These are phyloP conservation scores for Aegilops longissima DNA, from an alignment of 176 grass and related monocot genomes.

Conservation along the genomic window DNA sequence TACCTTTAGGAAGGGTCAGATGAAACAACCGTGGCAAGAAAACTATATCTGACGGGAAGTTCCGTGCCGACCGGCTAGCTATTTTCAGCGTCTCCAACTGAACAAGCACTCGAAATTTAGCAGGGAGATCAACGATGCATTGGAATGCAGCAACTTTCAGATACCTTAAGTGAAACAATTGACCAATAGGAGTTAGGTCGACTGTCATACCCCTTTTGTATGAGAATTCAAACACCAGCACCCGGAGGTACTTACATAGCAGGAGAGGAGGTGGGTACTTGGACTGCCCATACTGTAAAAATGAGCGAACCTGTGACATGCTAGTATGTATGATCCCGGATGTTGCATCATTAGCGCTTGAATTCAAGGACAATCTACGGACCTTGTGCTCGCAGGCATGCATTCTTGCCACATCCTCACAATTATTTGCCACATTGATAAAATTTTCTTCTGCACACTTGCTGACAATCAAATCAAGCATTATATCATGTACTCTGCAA, in stretches of 20 bases:
- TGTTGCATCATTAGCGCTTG: background rate
- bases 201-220: fast-evolving
- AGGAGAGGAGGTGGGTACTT: background rate
- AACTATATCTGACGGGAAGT: background rate
- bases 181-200: background rate
- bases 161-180: background rate
- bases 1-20: background rate
- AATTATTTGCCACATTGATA: background rate
- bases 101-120: background rate
- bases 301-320: background rate
- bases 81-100: background rate
- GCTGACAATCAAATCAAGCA: background rate
- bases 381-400: background rate
- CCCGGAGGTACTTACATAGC: background rate
- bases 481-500: background rate
- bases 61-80: fast-evolving
- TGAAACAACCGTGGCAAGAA: background rate
- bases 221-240: background rate
- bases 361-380: background rate
- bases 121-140: background rate
- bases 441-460: background rate
- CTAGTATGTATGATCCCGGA: background rate
- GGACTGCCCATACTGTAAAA: background rate
- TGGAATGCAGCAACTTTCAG: fast-evolving
- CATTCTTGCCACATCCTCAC: background rate